Evolutionary conservation across 176 grass and related monocot species (phyloP).

Genomic region (Aegilops longissima): DNA sequence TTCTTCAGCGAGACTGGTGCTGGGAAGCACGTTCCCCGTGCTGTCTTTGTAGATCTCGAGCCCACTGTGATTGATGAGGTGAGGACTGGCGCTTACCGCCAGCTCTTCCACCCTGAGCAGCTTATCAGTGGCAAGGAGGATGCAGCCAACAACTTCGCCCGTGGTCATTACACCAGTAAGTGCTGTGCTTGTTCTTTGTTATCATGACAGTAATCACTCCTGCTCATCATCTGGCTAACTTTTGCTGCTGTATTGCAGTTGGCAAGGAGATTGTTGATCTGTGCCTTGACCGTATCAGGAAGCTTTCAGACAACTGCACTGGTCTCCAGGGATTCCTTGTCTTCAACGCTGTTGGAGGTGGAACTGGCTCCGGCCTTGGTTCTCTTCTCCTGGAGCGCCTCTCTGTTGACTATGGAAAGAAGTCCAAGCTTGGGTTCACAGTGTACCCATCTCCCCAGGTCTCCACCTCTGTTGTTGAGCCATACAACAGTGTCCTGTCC

Average conservation of each 20-base stretch:
- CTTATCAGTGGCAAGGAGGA: conserved; percentile 71
- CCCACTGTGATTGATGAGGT: conserved; percentile 66
- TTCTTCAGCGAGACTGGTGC: conserved; percentile 68
- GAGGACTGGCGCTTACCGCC: conserved; percentile 52
- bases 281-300: conserved; percentile 54
- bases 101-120: conserved; percentile 68
- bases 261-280: conserved; percentile 59
- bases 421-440: conserved; percentile 53
- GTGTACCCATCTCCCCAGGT: conserved; percentile 55
- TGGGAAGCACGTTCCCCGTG: conserved; percentile 61
- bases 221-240: background rate
- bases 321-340: conserved; percentile 55
- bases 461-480: conserved; percentile 50
- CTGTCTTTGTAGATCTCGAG: conserved; percentile 60
- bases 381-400: conserved; percentile 50
- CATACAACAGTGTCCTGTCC: conserved; percentile 58
- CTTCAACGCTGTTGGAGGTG: conserved; percentile 49
- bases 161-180: conserved; percentile 72
- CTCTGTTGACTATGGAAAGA: conserved; percentile 54
- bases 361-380: conserved; percentile 45
- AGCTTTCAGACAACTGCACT: conserved; percentile 53
- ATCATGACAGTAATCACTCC: background rate
- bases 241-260: conserved; percentile 9
- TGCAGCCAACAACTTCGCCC: conserved; percentile 67
- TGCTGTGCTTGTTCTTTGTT: fast-evolving